Conservation (phyloP, 225 moss, liverwort and hornwort species). For the Antitrichia curtipendula region DNA sequence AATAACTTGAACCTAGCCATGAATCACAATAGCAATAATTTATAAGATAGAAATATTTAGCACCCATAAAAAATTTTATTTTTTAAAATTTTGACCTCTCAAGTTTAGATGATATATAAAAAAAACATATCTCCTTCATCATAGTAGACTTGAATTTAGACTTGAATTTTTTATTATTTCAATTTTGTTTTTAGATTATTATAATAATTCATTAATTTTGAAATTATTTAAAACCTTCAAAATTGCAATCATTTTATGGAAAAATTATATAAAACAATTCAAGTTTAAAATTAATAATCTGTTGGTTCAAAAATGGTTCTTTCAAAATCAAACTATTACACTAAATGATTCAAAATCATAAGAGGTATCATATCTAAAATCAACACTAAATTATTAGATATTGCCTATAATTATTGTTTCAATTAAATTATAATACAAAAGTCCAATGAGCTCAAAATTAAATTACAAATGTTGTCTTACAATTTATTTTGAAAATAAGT, state of each 20-base stretch:
- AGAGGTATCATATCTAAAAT: background rate
- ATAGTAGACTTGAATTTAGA: too few species aligned
- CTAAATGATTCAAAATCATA: background rate
- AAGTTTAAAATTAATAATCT: background rate
- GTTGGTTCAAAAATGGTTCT: background rate
- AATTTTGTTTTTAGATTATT: background rate
- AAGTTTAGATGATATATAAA: background rate
- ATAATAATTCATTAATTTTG: background rate
- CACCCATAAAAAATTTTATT: too few species aligned
- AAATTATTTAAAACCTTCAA: background rate
- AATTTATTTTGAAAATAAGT: background rate
- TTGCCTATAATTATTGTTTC: background rate
- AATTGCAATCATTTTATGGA: too few species aligned
- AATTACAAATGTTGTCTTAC: background rate
- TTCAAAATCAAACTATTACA: background rate
- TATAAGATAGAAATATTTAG: background rate
- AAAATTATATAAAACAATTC: fast-evolving
- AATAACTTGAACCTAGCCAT: constrained; percentile 7
- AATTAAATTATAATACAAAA: background rate
- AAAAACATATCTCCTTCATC: fast-evolving
- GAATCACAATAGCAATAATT: background rate
- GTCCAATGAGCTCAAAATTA: background rate
- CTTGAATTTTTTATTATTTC: background rate
- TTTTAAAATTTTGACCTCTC: fast-evolving
- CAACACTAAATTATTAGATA: too few species aligned